These are phyloP conservation scores for Chenopodium album DNA, from an alignment of 148 eudicot genomes.

Conservation along the genomic window DNA sequence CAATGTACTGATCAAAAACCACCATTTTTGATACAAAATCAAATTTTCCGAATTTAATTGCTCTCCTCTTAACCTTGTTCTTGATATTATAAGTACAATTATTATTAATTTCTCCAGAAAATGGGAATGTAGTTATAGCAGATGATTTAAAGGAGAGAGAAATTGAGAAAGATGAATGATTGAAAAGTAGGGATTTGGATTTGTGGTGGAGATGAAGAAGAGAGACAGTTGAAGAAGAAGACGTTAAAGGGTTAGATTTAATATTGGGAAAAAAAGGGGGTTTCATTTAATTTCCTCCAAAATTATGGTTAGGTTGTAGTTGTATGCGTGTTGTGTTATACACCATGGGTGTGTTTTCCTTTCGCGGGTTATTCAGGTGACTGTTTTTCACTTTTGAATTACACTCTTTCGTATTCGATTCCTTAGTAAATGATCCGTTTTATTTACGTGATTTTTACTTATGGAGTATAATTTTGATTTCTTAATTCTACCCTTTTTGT, in stretches of 20 bases:
- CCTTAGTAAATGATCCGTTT: too few species aligned
- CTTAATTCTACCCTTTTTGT: too few species aligned
- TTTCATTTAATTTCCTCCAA: not conserved
- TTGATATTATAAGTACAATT: too few species aligned
- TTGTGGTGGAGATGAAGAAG: constrained; percentile 16
- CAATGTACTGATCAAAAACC: constrained; percentile 28
- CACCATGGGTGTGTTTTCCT: not conserved
- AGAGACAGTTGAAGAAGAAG: not conserved
- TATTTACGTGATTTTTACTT: too few species aligned
- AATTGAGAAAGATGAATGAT: not conserved
- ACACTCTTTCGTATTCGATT: not conserved
- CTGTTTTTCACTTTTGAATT: not conserved
- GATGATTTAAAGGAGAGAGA: not conserved
- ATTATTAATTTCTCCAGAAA: not conserved
- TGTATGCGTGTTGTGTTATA: not conserved
- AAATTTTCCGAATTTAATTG: not conserved
- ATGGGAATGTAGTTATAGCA: not conserved
- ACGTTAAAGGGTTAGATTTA: not conserved
- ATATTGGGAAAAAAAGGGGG: not conserved
- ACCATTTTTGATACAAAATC: not conserved
- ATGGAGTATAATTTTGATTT: too few species aligned
- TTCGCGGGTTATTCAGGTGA: not conserved
- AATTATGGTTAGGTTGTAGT: not conserved
- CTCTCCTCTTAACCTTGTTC: not conserved
- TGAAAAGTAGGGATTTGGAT: not conserved